A percentile compares a stretch with the other conserved stretches of the same genome.
Conservation (phyloP, 495 filamentous ascomycete genomes). For the Aspergillus cavernicola region DNA sequence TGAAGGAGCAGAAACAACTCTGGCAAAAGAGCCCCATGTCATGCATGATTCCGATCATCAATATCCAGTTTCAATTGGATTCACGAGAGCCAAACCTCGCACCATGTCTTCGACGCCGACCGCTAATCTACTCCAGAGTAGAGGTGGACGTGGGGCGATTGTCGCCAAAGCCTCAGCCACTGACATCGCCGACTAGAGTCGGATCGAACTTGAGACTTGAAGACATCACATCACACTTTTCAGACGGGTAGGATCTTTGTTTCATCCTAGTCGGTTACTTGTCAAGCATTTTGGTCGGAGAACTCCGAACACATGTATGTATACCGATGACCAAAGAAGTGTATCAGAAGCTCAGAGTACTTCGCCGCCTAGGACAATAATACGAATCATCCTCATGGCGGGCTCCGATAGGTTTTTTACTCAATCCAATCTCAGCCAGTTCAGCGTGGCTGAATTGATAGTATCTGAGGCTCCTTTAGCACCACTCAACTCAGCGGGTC, state of each 20-base stretch:
- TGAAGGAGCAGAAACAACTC: neutral
- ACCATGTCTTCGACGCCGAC: too few species aligned
- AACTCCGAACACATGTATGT: neutral
- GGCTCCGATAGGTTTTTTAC: too few species aligned
- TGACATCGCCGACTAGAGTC: neutral
- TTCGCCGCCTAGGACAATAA: too few species aligned
- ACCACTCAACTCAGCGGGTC: neutral
- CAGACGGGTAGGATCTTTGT: neutral
- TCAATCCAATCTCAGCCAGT: neutral
- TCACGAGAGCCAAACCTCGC: too few species aligned
- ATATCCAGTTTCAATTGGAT: too few species aligned
- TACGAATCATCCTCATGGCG: neutral
- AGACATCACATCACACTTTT: neutral
- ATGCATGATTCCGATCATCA: too few species aligned
- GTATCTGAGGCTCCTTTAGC: neutral
- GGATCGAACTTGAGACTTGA: too few species aligned
- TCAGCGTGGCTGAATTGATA: neutral
- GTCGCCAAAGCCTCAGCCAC: neutral
- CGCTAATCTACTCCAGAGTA: neutral
- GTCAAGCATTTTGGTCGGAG: neutral
- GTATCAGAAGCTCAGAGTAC: too few species aligned
- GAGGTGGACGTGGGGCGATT: slow-evolving; percentile 5
- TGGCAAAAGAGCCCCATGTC: neutral
- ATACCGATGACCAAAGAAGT: too few species aligned
- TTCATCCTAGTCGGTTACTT: neutral